Evolutionary conservation across 768 basidiomycete species (phyloP), one percentile per base, ranked within the genome.

Genomic region (Mrakia blollopis): DNA sequence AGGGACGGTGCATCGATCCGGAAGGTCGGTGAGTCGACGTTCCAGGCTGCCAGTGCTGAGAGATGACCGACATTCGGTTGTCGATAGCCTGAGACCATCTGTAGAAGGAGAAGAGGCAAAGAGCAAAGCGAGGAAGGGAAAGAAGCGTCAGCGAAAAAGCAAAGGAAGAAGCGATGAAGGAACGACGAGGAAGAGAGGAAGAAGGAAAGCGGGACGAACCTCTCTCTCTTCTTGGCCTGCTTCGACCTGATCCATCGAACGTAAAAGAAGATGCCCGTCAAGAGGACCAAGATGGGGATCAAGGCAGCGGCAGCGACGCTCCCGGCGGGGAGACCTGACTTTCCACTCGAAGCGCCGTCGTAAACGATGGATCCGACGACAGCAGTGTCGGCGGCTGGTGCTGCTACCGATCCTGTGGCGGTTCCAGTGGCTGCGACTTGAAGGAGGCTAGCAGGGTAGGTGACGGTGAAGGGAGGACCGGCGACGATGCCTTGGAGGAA

Each of bases 31-130:
- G 65, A n/a, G 65, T 44, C 68, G 75, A 76, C 35, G 75, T 76
- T 28, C 75, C 71, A 23, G 73, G 76, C 21, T 72, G 68, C 76
- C 76, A 77, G 71, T 72, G 72, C 8, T 71, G 70, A 14, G 76
- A 77, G n/a, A 77, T 71, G 72, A 77, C 76, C 39, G 68, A 71
- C 76, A 77, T 77, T 25, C 76, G 60, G 76, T 77, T 77, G 76
- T 77, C 76, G 71, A 77, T 62, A 5, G 69, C 68, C 39, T 77
- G 76, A 62, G 57, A 63, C 76, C 76, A 77, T 50, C 68, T 76
- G 63, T 28, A n/a, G n/a, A n/a, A n/a, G n/a, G 10, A 23, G 50
- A 10, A 16, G 63, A 0, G 30, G n/a, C n/a, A n/a, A n/a, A 25
- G 32, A 18, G 30, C 28, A 14, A 50, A 50, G 47, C 2, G 5